phyloP scores from a whole-genome alignment of 164 flowering plant genomes.

The Aristolochia contorta region DNA sequence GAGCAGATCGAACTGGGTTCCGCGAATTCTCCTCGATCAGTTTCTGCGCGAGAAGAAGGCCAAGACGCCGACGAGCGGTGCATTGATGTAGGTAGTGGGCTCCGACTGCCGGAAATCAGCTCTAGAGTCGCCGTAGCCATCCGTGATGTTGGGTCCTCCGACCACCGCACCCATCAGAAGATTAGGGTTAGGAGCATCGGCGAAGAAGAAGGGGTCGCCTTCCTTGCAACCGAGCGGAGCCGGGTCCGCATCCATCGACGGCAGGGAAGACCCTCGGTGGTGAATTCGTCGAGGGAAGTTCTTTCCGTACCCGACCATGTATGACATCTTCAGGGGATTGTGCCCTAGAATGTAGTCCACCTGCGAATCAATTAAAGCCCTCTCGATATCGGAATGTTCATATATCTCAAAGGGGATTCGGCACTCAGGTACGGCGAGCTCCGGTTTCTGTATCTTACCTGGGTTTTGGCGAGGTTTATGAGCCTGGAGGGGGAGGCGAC shows the following conservation, averaged over 20 bases:
- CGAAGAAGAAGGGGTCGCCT: conserved; percentile 26
- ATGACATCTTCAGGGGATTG: conserved; percentile 59
- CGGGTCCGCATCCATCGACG: conserved; percentile 29
- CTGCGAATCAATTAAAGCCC: conserved; percentile 14
- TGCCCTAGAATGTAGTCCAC: conserved; percentile 53
- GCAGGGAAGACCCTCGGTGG: conserved; percentile 54
- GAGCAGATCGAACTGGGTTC: no score
- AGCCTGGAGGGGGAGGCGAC: conserved; percentile 15
- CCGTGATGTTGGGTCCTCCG: conserved; percentile 51
- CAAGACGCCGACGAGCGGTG: conserved; percentile 61
- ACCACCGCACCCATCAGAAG: conserved; percentile 50
- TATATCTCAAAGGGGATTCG: no score
- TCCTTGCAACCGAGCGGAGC: conserved; percentile 26
- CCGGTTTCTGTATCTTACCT: conserved; percentile 3
- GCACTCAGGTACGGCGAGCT: not conserved
- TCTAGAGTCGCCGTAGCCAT: conserved; percentile 37
- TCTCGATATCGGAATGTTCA: not conserved
- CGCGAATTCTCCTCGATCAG: no score
- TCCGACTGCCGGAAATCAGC: conserved; percentile 31
- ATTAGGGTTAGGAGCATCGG: conserved; percentile 41
- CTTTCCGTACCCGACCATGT: conserved; percentile 75
- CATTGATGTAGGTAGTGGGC: conserved; percentile 66
- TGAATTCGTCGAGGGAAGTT: conserved; percentile 51
- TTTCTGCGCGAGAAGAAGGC: conserved; percentile 24
- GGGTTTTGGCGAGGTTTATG: conserved; percentile 12